phyloP scores from a whole-genome alignment of 2,329 filamentous ascomycete genomes.

The Graphium sp. region DNA sequence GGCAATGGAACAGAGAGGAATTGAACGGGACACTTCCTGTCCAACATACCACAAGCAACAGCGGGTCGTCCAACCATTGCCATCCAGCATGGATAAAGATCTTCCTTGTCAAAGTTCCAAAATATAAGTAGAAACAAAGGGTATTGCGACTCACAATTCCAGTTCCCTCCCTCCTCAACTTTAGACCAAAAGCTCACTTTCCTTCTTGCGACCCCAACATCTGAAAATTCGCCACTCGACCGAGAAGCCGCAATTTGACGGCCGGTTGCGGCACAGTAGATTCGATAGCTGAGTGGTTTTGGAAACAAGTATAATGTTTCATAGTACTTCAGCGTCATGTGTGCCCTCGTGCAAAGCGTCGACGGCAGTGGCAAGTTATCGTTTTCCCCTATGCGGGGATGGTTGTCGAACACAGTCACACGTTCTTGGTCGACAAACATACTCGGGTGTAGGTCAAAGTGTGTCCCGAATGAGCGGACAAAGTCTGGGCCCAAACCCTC shows the following conservation, averaged over 20 bases:
- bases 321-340: conserved; percentile 9
- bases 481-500: conserved; percentile 9
- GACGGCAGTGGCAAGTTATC: conserved; percentile 10
- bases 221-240: conserved; percentile 7
- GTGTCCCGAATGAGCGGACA: conserved; percentile 7
- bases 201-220: conserved; percentile 8
- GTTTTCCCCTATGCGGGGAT: conserved; percentile 8
- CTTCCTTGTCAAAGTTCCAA: too few species aligned
- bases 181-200: conserved; percentile 10
- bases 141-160: too few species aligned
- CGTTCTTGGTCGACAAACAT: conserved; percentile 11
- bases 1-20: background rate
- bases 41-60: too few species aligned
- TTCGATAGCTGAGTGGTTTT: too few species aligned
- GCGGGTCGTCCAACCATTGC: too few species aligned
- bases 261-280: too few species aligned
- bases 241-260: too few species aligned
- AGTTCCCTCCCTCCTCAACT: conserved; percentile 6
- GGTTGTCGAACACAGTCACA: conserved; percentile 9
- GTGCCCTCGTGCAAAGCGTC: conserved; percentile 5
- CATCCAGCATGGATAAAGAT: too few species aligned
- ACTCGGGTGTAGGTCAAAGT: conserved; percentile 9
- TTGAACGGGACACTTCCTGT: background rate
- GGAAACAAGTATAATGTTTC: too few species aligned
- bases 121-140: too few species aligned